Percentiles rank a stretch among this genome's conserved stretches.
Evolutionary conservation across 2,329 filamentous ascomycete genomes (phyloP).

Genomic region (Fusarium papillatum): DNA sequence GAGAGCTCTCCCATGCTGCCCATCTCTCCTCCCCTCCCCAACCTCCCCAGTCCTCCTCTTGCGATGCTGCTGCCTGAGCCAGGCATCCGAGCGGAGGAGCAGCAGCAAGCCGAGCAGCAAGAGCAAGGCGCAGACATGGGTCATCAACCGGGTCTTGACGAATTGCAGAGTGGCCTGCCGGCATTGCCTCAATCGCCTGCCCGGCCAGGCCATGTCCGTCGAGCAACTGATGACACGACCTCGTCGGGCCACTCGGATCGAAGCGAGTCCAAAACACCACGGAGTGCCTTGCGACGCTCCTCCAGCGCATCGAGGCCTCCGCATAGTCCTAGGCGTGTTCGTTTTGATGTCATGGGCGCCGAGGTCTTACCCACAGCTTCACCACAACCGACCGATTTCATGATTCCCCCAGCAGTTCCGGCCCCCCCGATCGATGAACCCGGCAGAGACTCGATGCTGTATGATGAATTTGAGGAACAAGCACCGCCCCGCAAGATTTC

Average conservation of each 20-base stretch:
- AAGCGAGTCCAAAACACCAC: slow-evolving; percentile 62
- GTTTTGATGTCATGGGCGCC: slow-evolving; percentile 71
- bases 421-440: slow-evolving; percentile 42
- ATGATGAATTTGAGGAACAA: slow-evolving; percentile 55
- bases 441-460: slow-evolving; percentile 49
- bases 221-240: slow-evolving; percentile 60
- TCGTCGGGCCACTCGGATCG: slow-evolving; percentile 67
- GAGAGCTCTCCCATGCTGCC: slow-evolving; percentile 56
- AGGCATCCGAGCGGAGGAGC: slow-evolving; percentile 39
- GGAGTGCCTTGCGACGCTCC: slow-evolving; percentile 70
- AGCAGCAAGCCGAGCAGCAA: not conserved
- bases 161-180: slow-evolving; percentile 30
- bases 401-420: slow-evolving; percentile 44
- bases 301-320: slow-evolving; percentile 64
- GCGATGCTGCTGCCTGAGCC: slow-evolving; percentile 44
- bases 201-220: slow-evolving; percentile 54
- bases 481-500: slow-evolving; percentile 66
- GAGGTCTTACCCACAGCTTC: slow-evolving; percentile 73
- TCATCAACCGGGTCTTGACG: slow-evolving; percentile 25
- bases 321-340: slow-evolving; percentile 71
- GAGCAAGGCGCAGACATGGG: slow-evolving; percentile 40
- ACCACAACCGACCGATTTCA: slow-evolving; percentile 57
- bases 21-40: slow-evolving; percentile 32
- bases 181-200: slow-evolving; percentile 36
- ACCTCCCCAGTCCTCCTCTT: slow-evolving; percentile 29